These are phyloP conservation scores for Colletotrichum orchidophilum DNA, from an alignment of 2,329 filamentous ascomycete genomes.

Conservation along the genomic window DNA sequence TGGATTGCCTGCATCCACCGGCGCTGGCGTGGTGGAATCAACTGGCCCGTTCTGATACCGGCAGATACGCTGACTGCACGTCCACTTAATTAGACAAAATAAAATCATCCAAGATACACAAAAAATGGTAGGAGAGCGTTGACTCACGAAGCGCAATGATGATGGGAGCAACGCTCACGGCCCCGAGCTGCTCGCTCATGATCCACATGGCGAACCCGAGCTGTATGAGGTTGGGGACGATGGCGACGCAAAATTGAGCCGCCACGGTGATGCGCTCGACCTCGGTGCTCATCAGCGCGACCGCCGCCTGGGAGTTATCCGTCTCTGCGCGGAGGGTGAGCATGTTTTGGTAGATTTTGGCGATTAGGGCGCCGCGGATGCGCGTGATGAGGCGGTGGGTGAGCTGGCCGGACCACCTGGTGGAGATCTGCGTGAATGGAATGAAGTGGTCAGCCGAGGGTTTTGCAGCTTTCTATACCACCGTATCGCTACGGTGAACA, in stretches of 20 bases:
- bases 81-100: background rate
- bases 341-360: conserved; percentile 39
- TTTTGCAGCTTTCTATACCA: background rate
- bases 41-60: background rate
- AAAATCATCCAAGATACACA: background rate
- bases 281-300: conserved; percentile 42
- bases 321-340: conserved; percentile 31
- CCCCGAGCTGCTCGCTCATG: conserved; percentile 46
- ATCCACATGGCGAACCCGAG: conserved; percentile 41
- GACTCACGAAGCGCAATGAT: conserved; percentile 45
- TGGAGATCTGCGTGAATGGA: background rate
- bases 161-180: conserved; percentile 50
- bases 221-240: conserved; percentile 33
- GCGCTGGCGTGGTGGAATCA: conserved; percentile 10
- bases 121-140: conserved; percentile 23
- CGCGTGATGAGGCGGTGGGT: conserved; percentile 37
- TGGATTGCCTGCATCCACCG: conserved; percentile 60
- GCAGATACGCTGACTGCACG: background rate
- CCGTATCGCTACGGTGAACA: too few relatives aligned
- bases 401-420: conserved; percentile 31
- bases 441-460: background rate
- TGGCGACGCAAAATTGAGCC: conserved; percentile 35
- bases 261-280: conserved; percentile 39
- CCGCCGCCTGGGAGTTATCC: conserved; percentile 32
- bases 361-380: conserved; percentile 40